These are phyloP conservation scores for Umbilicus rupestris DNA, from an alignment of 164 flowering plant species.

Conservation along the genomic window DNA sequence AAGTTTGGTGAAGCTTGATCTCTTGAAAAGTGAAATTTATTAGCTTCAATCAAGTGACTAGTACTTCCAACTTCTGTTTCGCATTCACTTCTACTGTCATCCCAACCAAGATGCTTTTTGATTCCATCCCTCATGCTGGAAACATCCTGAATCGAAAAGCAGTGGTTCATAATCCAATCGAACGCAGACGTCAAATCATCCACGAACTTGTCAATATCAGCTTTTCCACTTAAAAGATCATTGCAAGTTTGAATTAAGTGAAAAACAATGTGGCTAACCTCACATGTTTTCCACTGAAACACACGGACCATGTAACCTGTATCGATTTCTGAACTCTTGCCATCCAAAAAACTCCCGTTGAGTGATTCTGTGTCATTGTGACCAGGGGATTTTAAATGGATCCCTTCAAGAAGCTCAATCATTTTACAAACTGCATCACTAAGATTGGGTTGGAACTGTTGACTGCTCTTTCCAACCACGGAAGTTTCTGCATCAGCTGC, in stretches of 20 bases:
- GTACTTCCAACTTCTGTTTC: slow-evolving; percentile 26
- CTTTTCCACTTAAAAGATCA: slow-evolving; percentile 24
- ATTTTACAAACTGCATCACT: slow-evolving; percentile 44
- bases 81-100: slow-evolving; percentile 31
- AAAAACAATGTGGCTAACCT: slow-evolving; percentile 20
- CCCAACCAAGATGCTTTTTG: slow-evolving; percentile 40
- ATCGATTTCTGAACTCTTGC: slow-evolving; percentile 20
- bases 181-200: slow-evolving; percentile 21
- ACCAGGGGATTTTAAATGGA: slow-evolving; percentile 28
- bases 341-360: slow-evolving; percentile 17
- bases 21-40: slow-evolving; percentile 11
- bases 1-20: background rate
- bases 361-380: slow-evolving; percentile 17
- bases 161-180: slow-evolving; percentile 38
- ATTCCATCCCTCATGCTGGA: slow-evolving; percentile 42
- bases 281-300: slow-evolving; percentile 40
- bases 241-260: slow-evolving; percentile 23
- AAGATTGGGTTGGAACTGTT: slow-evolving; percentile 24
- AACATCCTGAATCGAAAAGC: slow-evolving; percentile 40
- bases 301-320: slow-evolving; percentile 31
- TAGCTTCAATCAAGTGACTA: slow-evolving; percentile 20
- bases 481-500: slow-evolving; percentile 8
- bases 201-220: slow-evolving; percentile 17
- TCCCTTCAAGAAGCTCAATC: slow-evolving; percentile 64
- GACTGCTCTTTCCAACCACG: slow-evolving; percentile 16